These are phyloP conservation scores for Begonia loranthoides DNA, from an alignment of 306 rosid genomes.

Conservation along the genomic window DNA sequence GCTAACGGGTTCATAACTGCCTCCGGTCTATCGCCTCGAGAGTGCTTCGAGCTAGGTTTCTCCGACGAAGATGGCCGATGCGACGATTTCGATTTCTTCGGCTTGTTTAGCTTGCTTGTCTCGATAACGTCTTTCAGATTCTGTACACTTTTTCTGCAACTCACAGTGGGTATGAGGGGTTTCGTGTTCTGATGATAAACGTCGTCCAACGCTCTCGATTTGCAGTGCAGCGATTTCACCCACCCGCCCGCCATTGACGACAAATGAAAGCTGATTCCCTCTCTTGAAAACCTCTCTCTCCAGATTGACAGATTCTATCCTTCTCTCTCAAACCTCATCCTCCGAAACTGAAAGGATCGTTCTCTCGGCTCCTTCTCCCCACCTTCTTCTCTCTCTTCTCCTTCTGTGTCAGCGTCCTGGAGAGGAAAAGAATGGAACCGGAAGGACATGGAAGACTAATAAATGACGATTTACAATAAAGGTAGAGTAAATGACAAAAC, in stretches of 20 bases:
- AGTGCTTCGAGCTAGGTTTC: slow-evolving; percentile 22
- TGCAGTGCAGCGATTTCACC: slow-evolving; percentile 82
- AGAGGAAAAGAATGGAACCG: slow-evolving; percentile 9
- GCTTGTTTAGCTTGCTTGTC: slow-evolving; percentile 21
- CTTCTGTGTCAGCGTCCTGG: not conserved
- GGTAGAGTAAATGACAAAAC: slow-evolving; percentile 1
- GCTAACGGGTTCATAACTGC: slow-evolving; percentile 2
- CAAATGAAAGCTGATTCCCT: not conserved
- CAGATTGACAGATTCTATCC: not conserved
- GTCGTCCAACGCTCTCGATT: slow-evolving; percentile 76
- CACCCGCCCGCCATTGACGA: slow-evolving; percentile 73
- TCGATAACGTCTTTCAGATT: slow-evolving; percentile 67
- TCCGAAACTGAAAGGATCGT: not conserved
- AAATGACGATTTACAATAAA: slow-evolving; percentile 22
- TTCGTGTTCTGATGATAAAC: slow-evolving; percentile 53
- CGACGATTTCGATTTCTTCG: slow-evolving; percentile 20
- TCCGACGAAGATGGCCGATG: slow-evolving; percentile 8
- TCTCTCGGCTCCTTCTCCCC: not conserved
- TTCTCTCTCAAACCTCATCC: slow-evolving; percentile 8
- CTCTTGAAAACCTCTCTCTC: not conserved
- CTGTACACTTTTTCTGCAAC: slow-evolving; percentile 63
- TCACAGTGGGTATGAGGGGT: slow-evolving; percentile 30
- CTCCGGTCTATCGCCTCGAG: slow-evolving; percentile 21
- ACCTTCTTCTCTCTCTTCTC: slow-evolving; percentile 9
- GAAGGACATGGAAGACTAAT: slow-evolving; percentile 24